Evolutionary conservation across 176 grass and related monocot genomes (phyloP).

Genomic region (Zizania latifolia): DNA sequence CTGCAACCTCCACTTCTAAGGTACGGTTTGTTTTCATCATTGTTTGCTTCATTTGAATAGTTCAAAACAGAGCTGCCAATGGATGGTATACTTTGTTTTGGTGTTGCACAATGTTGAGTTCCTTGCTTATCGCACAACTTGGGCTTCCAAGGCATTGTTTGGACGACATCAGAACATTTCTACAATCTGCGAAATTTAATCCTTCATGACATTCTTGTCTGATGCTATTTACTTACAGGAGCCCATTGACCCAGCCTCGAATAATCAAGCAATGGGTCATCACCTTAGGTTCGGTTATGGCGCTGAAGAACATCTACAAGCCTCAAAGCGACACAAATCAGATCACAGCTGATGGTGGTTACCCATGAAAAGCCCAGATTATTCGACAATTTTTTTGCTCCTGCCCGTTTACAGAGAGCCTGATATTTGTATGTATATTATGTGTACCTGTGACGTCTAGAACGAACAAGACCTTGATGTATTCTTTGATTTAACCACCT

Average conservation of each 20-base stretch:
- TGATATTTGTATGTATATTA: conserved; percentile 64
- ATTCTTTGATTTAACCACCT: conserved; percentile 59
- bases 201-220: not conserved
- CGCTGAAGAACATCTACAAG: conserved; percentile 30
- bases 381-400: conserved; percentile 36
- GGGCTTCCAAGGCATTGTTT: not conserved
- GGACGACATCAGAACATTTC: not conserved
- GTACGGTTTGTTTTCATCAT: conserved; percentile 25
- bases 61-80: not conserved
- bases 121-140: not conserved
- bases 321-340: conserved; percentile 51
- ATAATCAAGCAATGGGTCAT: conserved; percentile 23
- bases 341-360: conserved; percentile 28
- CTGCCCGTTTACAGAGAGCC: too few relatives aligned
- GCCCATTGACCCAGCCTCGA: not conserved
- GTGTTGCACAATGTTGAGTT: not conserved
- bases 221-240: conserved; percentile 30
- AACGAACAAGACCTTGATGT: not conserved
- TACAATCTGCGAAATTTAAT: not conserved
- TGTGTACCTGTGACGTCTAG: conserved; percentile 4
- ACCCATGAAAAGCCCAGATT: not conserved
- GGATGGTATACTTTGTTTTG: not conserved
- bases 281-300: conserved; percentile 8
- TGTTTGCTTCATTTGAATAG: not conserved
- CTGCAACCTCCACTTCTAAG: conserved; percentile 32